These are phyloP conservation scores for Luffa aegyptiaca DNA, from an alignment of 306 rosid species.

Conservation along the genomic window DNA sequence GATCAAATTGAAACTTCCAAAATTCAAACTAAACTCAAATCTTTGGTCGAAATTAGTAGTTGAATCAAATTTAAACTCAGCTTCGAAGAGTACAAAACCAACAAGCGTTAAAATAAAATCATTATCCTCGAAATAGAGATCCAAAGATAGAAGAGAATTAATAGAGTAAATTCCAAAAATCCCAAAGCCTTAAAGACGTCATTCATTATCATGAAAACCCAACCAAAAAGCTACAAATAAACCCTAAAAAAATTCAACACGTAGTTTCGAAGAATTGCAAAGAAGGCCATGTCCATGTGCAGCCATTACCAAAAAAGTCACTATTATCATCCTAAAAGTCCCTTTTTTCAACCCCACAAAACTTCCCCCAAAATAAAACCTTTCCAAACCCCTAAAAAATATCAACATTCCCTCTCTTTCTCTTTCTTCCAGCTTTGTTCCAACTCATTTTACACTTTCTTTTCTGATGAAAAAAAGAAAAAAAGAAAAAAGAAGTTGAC, in stretches of 20 bases:
- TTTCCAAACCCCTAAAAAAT: not conserved
- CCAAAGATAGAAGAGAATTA: not conserved
- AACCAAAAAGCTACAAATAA: not conserved
- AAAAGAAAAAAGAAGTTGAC: not conserved
- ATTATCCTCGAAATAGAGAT: not conserved
- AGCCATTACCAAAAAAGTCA: not conserved
- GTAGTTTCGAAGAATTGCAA: not conserved
- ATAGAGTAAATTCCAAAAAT: no score
- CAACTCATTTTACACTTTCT: slow-evolving; percentile 5
- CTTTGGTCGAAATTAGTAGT: no score
- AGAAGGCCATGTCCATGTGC: not conserved
- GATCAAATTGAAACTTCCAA: no score
- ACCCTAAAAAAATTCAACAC: not conserved
- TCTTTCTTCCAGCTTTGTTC: slow-evolving; percentile 5
- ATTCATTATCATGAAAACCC: not conserved
- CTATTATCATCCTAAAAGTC: not conserved
- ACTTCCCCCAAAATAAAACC: not conserved
- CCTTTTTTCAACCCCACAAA: not conserved
- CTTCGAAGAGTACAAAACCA: no score
- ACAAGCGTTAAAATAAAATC: not conserved
- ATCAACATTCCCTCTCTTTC: not conserved
- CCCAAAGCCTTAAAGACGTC: not conserved
- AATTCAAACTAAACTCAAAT: no score
- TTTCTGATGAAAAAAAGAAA: not conserved
- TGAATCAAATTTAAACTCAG: no score